Evolutionary conservation across 768 basidiomycete species (phyloP).

Genomic region (Hydnomerulius pinastri): DNA sequence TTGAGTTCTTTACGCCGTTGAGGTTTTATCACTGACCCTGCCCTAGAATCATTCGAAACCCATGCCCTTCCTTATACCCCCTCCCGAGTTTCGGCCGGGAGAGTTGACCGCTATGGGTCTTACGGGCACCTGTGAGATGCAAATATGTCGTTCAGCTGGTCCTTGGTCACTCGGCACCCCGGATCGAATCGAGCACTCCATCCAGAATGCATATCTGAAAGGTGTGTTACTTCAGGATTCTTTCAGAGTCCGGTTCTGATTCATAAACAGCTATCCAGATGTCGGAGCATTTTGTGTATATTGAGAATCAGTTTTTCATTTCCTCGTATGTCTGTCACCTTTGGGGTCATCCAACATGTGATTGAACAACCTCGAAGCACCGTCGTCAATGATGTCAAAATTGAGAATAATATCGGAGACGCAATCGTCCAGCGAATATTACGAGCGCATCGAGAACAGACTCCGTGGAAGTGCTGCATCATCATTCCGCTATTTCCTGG

Average conservation of each 20-base stretch:
- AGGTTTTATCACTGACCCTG: background rate
- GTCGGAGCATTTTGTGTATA: constrained; percentile 97
- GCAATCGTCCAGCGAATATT: constrained; percentile 91
- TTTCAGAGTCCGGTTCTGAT: background rate
- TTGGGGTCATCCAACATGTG: background rate
- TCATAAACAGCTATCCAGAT: constrained; percentile 72
- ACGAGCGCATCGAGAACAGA: constrained; percentile 77
- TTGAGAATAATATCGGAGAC: constrained; percentile 95
- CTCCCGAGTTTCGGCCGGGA: constrained; percentile 84
- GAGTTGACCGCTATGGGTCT: constrained; percentile 81
- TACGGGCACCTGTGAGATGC: constrained; percentile 95
- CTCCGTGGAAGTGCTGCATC: constrained; percentile 90
- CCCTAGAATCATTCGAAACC: constrained; percentile 81
- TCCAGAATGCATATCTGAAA: constrained; percentile 92
- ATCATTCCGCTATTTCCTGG: constrained; percentile 92
- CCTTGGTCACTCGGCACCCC: constrained; percentile 96
- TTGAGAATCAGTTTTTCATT: constrained; percentile 94
- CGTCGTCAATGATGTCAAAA: constrained; percentile 74
- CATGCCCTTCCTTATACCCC: constrained; percentile 94
- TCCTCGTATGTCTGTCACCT: constrained; percentile 62
- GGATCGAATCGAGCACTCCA: constrained; percentile 83
- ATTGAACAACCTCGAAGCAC: constrained; percentile 65
- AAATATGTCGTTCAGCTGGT: constrained; percentile 93
- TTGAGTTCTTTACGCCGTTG: constrained; percentile 30
- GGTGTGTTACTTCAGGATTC: constrained; percentile 42